Base-by-base conservation (phyloP, 1,284 basidiomycete species). In the Naganishia sp. region DNA sequence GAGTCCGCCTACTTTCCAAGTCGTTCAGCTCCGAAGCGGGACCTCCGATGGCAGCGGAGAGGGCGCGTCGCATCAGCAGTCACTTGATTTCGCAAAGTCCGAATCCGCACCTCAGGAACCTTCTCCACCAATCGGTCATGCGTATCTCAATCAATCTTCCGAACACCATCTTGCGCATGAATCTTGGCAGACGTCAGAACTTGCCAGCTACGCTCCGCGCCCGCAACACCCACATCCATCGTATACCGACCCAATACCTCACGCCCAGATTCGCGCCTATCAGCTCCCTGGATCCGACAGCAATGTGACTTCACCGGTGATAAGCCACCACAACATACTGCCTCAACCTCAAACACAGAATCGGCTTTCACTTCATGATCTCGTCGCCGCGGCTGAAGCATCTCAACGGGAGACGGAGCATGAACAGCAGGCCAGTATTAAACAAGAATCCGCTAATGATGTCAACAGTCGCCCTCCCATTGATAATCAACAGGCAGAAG, bases 171-270 rank as follows among this genome's bases (percentile, higher is more conserved):
- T 23, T 50, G 1, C 36, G 31, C 36, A 42, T 1, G 53, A 55
- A 1, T 1, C 33, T 7, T 55, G 33, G 33, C 53, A 39, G 39
- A 36, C 18, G 2, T 39, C 36, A 5, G 36, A 42, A 10, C 21
- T 23, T 10, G 9, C 28, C 21, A 10, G 18, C 1, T n/a, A 55
- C n/a, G 16, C 53, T 31, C 10, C 15, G 6, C 53, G 53, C 10
- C n/a, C 53, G n/a, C 18, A 55, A 23, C 53, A n/a, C 28, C 53
- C 53, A 39, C 53, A 61, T 33, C 33, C 57, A 10, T 42, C 57
- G 31, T 61, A 52, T 23, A 61, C 57, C 31, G 57, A 61, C 21
- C 57, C 57, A 48, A 61, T 61, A 25, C 57, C 57, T 18, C 57
- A 52, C 23, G 57, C 57, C 1, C 57, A 61, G 13, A 25, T 52